Evolutionary conservation across 2,329 filamentous ascomycete species (phyloP).

Genomic region (Sordariomycetes sp.): DNA sequence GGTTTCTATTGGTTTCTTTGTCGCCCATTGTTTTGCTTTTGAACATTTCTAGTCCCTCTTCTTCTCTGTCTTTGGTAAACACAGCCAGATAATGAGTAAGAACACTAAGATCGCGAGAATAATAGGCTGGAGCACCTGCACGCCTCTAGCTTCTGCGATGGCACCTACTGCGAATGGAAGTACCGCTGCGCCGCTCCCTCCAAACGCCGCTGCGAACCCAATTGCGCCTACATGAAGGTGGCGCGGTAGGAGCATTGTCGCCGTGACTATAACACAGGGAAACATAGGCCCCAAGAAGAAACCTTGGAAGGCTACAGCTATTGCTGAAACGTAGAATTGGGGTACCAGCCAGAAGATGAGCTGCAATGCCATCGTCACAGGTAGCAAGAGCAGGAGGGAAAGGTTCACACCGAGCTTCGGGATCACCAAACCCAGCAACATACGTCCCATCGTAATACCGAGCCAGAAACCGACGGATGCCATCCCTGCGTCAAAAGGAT

Average conservation of each 20-base stretch:
- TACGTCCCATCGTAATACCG: slow-evolving; percentile 65
- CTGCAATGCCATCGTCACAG: slow-evolving; percentile 53
- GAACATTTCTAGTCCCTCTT: slow-evolving; percentile 24
- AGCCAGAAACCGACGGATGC: slow-evolving; percentile 77
- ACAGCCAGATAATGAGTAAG: slow-evolving; percentile 35
- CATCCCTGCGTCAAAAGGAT: slow-evolving; percentile 63
- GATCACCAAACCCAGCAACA: slow-evolving; percentile 69
- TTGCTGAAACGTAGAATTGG: slow-evolving; percentile 63
- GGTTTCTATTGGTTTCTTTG: no score
- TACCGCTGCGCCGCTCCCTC: slow-evolving; percentile 60
- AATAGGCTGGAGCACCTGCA: slow-evolving; percentile 47
- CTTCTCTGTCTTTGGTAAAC: slow-evolving; percentile 25
- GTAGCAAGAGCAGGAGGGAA: slow-evolving; percentile 55
- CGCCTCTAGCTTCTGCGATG: slow-evolving; percentile 48
- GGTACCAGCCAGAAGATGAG: slow-evolving; percentile 78
- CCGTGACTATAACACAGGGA: slow-evolving; percentile 60
- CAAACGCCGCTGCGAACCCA: slow-evolving; percentile 69
- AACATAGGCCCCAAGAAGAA: slow-evolving; percentile 77
- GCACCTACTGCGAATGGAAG: slow-evolving; percentile 58
- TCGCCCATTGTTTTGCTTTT: no score
- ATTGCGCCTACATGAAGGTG: slow-evolving; percentile 68
- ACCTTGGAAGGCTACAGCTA: slow-evolving; percentile 62
- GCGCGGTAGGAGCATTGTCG: slow-evolving; percentile 59
- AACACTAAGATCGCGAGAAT: slow-evolving; percentile 38
- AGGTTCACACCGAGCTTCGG: slow-evolving; percentile 60